Percentiles rank a stretch among this genome's conserved stretches.
Evolutionary conservation across 176 grass and related monocot species (phyloP).

Genomic region (Phragmites australis): DNA sequence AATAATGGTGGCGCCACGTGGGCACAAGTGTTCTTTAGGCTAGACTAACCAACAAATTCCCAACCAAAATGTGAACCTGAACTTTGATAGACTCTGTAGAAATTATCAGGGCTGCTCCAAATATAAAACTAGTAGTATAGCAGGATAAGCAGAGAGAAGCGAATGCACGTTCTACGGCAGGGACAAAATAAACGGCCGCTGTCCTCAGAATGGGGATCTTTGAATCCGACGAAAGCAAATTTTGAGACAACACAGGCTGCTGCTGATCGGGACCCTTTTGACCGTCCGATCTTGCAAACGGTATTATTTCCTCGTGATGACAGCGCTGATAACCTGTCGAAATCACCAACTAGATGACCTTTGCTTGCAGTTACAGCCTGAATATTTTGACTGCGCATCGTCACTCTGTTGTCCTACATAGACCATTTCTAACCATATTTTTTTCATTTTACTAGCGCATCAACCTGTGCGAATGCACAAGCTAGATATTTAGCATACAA

Average conservation of each 20-base stretch:
- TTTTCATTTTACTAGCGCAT: no score
- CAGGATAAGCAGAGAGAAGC: not conserved
- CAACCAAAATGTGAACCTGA: slow-evolving; percentile 15
- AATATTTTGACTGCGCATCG: not conserved
- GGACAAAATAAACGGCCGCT: slow-evolving; percentile 31
- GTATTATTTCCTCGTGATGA: not conserved
- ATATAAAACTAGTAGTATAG: not conserved
- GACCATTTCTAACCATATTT: no score
- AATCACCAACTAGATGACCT: not conserved
- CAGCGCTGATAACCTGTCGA: not conserved
- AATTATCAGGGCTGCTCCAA: not conserved
- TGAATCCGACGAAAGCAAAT: slow-evolving; percentile 42
- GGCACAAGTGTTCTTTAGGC: slow-evolving; percentile 6
- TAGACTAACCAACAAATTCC: slow-evolving; percentile 1
- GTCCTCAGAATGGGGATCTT: slow-evolving; percentile 38
- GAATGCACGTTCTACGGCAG: not conserved
- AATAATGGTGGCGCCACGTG: slow-evolving; percentile 41
- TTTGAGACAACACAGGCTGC: slow-evolving; percentile 34
- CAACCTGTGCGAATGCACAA: no score
- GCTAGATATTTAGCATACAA: no score
- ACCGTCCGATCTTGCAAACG: not conserved
- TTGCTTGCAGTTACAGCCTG: not conserved
- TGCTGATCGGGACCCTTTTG: slow-evolving; percentile 32
- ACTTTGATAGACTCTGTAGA: slow-evolving; percentile 24
- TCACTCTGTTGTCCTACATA: not conserved